These are phyloP conservation scores for Kodamaea sp. DNA, from an alignment of 1,139 yeast species.

Conservation along the genomic window DNA sequence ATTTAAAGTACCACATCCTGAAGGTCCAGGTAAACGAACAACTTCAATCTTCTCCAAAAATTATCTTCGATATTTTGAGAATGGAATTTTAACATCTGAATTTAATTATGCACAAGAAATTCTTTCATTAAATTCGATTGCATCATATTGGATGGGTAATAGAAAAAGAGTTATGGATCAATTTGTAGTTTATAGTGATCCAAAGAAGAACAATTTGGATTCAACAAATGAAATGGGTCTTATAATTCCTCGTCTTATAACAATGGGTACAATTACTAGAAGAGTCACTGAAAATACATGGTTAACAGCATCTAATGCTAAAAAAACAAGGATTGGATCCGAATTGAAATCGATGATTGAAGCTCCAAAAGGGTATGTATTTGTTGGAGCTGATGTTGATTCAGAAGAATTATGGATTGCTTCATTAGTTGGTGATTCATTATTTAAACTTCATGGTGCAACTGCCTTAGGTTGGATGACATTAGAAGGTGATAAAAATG, in stretches of 20 bases:
- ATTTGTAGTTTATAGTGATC: conserved; percentile 62
- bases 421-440: conserved; percentile 87
- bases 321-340: conserved; percentile 79
- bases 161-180: conserved; percentile 81
- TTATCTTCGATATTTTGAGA: conserved; percentile 68
- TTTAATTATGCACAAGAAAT: conserved; percentile 76
- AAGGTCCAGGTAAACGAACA: conserved; percentile 73
- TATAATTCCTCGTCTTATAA: conserved; percentile 75
- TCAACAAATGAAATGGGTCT: conserved; percentile 51
- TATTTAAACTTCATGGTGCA: conserved; percentile 86
- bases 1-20: conserved; percentile 87
- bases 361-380: conserved; percentile 86
- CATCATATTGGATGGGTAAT: conserved; percentile 92
- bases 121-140: conserved; percentile 66
- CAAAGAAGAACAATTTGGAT: conserved; percentile 21
- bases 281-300: conserved; percentile 97
- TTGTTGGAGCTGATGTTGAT: conserved; percentile 98
- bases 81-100: conserved; percentile 67
- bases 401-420: conserved; percentile 99
- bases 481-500: conserved; percentile 86
- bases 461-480: conserved; percentile 99
- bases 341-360: conserved; percentile 82
- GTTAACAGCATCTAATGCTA: conserved; percentile 96
- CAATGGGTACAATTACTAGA: conserved; percentile 97
- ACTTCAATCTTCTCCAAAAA: conserved; percentile 78